These are phyloP conservation scores for Daldinia sp. DNA, from an alignment of 2,329 filamentous ascomycete genomes.

Conservation along the genomic window DNA sequence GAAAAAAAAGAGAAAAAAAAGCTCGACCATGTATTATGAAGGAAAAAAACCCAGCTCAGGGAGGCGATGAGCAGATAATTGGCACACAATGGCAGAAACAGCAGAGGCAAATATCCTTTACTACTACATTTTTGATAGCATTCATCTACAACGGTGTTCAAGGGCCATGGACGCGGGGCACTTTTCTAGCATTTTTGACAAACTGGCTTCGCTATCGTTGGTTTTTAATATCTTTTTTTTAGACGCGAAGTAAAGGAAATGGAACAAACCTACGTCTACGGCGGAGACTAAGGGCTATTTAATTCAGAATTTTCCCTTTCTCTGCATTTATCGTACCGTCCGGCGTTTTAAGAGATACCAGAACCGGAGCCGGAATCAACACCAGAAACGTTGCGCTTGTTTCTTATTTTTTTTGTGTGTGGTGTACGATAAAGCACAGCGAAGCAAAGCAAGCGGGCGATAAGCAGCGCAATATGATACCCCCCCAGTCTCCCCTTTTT, in stretches of 20 bases:
- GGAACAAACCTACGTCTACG: not conserved
- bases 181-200: slow-evolving; percentile 16
- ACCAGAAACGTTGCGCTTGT: not conserved
- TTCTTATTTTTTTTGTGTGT: not conserved
- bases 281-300: slow-evolving; percentile 2
- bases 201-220: slow-evolving; percentile 11
- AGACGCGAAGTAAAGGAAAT: slow-evolving; percentile 2
- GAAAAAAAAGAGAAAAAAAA: no score
- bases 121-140: slow-evolving; percentile 32
- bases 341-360: slow-evolving; percentile 17
- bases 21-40: slow-evolving; percentile 39
- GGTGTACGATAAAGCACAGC: slow-evolving; percentile 18
- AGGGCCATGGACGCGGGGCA: slow-evolving; percentile 1
- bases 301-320: slow-evolving; percentile 1
- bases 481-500: not conserved
- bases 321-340: not conserved
- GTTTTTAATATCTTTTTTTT: slow-evolving; percentile 16
- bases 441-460: not conserved
- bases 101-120: slow-evolving; percentile 20
- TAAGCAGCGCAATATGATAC: slow-evolving; percentile 14
- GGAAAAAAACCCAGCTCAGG: slow-evolving; percentile 21
- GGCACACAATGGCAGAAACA: slow-evolving; percentile 18
- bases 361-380: not conserved
- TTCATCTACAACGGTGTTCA: slow-evolving; percentile 18
- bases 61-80: slow-evolving; percentile 15